Evolutionary conservation across 768 basidiomycete species (phyloP).

Genomic region (Cystofilobasidium ferigula): DNA sequence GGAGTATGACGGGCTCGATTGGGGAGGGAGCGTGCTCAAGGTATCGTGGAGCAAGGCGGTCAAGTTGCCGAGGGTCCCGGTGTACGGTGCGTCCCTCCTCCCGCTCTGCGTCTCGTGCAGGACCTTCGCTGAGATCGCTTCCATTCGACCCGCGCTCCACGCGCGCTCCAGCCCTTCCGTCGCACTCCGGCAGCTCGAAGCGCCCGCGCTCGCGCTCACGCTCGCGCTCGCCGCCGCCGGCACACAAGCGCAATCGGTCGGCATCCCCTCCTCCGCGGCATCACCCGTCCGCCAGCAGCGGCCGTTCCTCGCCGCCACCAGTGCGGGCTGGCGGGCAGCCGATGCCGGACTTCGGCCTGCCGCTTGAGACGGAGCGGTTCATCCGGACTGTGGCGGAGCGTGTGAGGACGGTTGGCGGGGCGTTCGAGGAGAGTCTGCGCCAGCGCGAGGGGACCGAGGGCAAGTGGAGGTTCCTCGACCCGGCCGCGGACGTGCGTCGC

Average conservation of each 20-base stretch:
- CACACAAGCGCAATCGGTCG: conserved; percentile 22
- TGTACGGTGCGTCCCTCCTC: conserved; percentile 52
- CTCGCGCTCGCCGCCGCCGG: conserved; percentile 37
- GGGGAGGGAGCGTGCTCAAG: conserved; percentile 77
- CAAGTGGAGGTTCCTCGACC: conserved; percentile 64
- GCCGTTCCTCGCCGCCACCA: not conserved
- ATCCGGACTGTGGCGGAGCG: conserved; percentile 76
- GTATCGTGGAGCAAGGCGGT: conserved; percentile 98
- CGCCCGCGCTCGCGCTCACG: conserved; percentile 41
- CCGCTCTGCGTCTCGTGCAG: not conserved
- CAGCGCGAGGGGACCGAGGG: conserved; percentile 69
- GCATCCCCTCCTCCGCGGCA: not conserved
- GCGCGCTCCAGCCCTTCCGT: conserved; percentile 9
- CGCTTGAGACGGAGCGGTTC: conserved; percentile 69
- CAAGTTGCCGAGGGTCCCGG: conserved; percentile 58
- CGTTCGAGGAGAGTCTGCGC: conserved; percentile 60
- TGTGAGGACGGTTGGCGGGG: conserved; percentile 62
- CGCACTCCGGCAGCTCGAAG: conserved; percentile 3
- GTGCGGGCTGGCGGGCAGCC: not conserved
- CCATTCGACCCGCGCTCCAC: conserved; percentile 25
- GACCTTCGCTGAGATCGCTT: not conserved
- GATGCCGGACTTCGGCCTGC: conserved; percentile 33
- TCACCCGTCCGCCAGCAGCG: not conserved
- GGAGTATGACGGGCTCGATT: conserved; percentile 84
- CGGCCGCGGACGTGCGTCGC: conserved; percentile 37